Base-by-base conservation (phyloP, 2,329 filamentous ascomycete genomes). In the Paracoccidioides lutzii region DNA sequence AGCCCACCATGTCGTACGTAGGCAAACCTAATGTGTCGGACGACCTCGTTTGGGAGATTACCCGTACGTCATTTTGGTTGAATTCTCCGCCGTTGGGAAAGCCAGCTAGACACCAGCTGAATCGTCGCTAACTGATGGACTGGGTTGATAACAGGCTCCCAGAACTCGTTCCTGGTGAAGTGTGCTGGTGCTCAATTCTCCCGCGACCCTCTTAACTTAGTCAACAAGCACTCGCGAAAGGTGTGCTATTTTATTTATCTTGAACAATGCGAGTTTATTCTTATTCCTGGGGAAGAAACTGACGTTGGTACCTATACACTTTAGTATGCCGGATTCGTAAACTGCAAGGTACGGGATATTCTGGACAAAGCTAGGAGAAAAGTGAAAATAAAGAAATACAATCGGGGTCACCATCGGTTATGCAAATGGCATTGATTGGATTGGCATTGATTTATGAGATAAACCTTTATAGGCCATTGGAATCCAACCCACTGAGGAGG, bases 81-180 rank as follows among this genome's bases (percentile, higher is more conserved):
- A 33, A 10, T 14, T 38, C 8, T 38, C n/a, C n/a, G 15, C 22
- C 22, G 22, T 22, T 22, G 22, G 22, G 22, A 22, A 22, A 22
- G 22, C 22, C 22, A 22, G 22, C 22, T 22, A 22, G 22, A 22
- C 22, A 2, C 22, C 22, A 22, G 22, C 22, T 22, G 22, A 1
- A 22, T 22, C 22, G 2, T 28, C 5, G 41, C 40, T 32, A 15
- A 15, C 43, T 45, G 15, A 37, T 38, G 6, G 15, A 33, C 10
- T 14, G 22, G 10, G 7, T 40, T 28, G 37, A 37, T n/a, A 41
- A 53, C 71, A 96, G 90, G 90, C 78, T 78, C 77, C 79, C 83
- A 89, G 78, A 95, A 94, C 79, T 78, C 88, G 73, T 95, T 80
- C 82, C 85, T 95, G 73, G 87, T 91, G 74, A 95, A 95, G 86